Evolutionary conservation across 257 asterid species (phyloP), one percentile per base, ranked within the genome.

Genomic region (Datura wrightii): DNA sequence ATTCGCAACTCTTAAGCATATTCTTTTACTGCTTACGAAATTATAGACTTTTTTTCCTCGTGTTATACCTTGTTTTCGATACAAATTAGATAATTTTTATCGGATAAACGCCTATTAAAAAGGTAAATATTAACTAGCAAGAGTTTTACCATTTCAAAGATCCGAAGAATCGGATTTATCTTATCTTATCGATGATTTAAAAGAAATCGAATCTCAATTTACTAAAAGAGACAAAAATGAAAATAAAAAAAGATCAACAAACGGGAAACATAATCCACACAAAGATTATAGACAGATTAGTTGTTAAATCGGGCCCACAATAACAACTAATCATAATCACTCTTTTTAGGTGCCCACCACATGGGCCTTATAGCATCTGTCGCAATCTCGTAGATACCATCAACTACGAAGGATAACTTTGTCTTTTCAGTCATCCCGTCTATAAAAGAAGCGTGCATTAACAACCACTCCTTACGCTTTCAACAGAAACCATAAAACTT

Each of bases 361-460:
- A 37, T 15, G 55, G 59, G 54, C 2, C 10, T 66, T 5, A 52
- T 37, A 69, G 10, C 50, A 36, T 7, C 7, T 41, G 59, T 53
- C 39, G 84, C 39, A 63, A 72, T 74, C 39, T 53, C 37, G 92
- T 87, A 85, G 83, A 85, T 86, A 89, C 58, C 56, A 46, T 8
- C 56, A 83, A 88, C 60, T 69, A 80, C 62, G n/a, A 48, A 54
- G 92, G 90, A 56, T 46, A 65, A 7, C 65, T 59, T 37, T 36
- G 90, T 54, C 55, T 50, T 31, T 24, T 44, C 0, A 6, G 0
- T n/a, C 1, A 7, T 42, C 15, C 14, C 0, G 41, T 65, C 50
- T 50, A 79, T 81, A 85, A 81, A 41, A 84, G 11, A 87, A 82
- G 81, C 13, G 3, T 1, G 52, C 14, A 55, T 37, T 16, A 31